Base-by-base conservation (phyloP, 73 alveolate genomes). In the Tetrahymena thermophila region DNA sequence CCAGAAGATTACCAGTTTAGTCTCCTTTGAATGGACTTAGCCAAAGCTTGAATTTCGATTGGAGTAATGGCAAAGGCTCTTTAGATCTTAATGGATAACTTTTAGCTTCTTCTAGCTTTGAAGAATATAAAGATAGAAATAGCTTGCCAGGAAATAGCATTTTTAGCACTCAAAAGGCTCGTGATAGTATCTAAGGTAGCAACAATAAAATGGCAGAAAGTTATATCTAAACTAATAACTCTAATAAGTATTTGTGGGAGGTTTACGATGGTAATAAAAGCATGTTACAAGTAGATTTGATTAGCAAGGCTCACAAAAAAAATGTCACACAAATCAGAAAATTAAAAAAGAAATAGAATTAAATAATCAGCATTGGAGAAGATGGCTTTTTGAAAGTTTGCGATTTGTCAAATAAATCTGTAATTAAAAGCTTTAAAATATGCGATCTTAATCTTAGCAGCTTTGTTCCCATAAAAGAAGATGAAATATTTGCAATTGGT, bases 1-100 rank as follows among this genome's bases (percentile, higher is more conserved):
- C 97, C 85, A 98, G 98, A 96, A 97, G 89, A 93, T 96, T 99
- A 3, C 97, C 94, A 42, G 96, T 94, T n/a, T 71, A 56, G 4
- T 96, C 98, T 25, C 34, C 94, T 85, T 14, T 34, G 93, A 56
- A 84, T 84, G 44, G 93, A 85, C 83, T 44, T 89, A 34, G 96
- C 43, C 50, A 58, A 93, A 55, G 44, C n/a, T 84, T 93, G 55
- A 43, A 42, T 85, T 23, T 35, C 28, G 43, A 35, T 50, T 31
- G 93, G 56, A 93, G 94, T 35, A 96, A 94, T 56, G 85, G 95
- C n/a, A 96, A 84, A 31, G 35, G 94, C 35, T 58, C 94, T 1
- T 84, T 38, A 11, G 96, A 94, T 5, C 57, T 40, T 38, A 94
- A 42, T 31, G 95, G 84, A 34, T 84, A 94, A 28, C 25, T 85